These are phyloP conservation scores for Hapsidospora chrysogenum DNA, from an alignment of 495 filamentous ascomycete species.

Conservation along the genomic window DNA sequence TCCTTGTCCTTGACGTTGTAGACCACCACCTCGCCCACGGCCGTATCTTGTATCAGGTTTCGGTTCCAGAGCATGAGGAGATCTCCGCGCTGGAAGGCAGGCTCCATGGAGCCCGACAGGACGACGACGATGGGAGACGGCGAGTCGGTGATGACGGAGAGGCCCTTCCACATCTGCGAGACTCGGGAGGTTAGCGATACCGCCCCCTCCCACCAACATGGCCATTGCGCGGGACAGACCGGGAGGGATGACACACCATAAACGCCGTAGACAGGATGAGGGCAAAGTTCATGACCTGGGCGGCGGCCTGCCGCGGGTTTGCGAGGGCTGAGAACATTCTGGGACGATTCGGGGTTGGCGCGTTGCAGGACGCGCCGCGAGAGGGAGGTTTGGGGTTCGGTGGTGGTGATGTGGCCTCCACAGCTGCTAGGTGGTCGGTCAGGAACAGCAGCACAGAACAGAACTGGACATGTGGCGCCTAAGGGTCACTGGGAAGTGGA, in stretches of 20 bases:
- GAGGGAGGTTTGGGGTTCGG: too few relatives aligned
- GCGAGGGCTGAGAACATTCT: conserved; percentile 56
- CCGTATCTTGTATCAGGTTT: conserved; percentile 44
- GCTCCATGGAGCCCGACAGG: conserved; percentile 89
- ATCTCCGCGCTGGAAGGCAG: conserved; percentile 91
- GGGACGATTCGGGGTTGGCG: too few relatives aligned
- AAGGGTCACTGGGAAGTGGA: too few relatives aligned
- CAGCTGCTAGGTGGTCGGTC: too few relatives aligned
- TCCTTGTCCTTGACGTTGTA: conserved; percentile 88
- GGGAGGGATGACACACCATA: conserved; percentile 36
- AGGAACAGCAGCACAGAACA: too few relatives aligned
- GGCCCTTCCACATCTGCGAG: conserved; percentile 70
- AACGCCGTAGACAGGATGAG: conserved; percentile 89
- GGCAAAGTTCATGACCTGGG: conserved; percentile 90
- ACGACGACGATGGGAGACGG: conserved; percentile 93
- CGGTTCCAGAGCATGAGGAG: conserved; percentile 91
- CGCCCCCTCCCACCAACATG: neutral
- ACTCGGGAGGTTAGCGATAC: conserved; percentile 1
- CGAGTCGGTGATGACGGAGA: conserved; percentile 72
- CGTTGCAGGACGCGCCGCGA: too few relatives aligned
- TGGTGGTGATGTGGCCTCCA: too few relatives aligned
- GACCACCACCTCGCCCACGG: conserved; percentile 81
- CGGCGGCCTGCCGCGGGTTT: conserved; percentile 68
- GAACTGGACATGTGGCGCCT: too few relatives aligned
- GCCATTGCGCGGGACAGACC: neutral